phyloP scores from a whole-genome alignment of 78 protist genomes.

The Emiliania huxleyi region DNA sequence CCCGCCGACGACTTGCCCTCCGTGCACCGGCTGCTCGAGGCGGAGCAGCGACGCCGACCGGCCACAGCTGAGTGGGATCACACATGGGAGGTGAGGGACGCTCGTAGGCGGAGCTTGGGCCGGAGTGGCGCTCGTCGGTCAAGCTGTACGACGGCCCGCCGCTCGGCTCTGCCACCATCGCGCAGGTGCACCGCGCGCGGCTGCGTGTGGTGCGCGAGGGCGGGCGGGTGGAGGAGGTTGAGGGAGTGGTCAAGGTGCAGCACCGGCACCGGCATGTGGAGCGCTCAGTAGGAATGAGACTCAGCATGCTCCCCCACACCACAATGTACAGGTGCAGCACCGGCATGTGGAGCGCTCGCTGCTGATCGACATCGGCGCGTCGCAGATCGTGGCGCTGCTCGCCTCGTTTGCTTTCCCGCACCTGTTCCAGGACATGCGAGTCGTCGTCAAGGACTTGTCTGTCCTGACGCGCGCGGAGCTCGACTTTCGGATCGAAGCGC shows the following conservation, averaged over 20 bases:
- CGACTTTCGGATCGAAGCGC: neutral
- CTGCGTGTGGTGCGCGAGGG: neutral
- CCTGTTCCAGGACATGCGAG: neutral
- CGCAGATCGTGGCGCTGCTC: neutral
- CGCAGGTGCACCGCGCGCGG: constrained; percentile 28
- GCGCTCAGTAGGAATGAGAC: too few species aligned
- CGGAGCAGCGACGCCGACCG: too few species aligned
- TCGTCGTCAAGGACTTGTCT: neutral
- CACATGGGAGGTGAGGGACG: too few species aligned
- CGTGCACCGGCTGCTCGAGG: neutral
- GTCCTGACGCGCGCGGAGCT: neutral
- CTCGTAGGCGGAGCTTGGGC: neutral
- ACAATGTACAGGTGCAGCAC: neutral
- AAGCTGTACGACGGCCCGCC: neutral
- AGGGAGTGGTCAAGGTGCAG: neutral
- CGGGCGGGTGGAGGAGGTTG: neutral
- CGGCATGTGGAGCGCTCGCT: neutral
- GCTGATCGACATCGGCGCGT: neutral
- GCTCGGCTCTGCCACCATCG: constrained; percentile 19
- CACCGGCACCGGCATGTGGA: neutral
- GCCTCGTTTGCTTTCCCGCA: neutral
- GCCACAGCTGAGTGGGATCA: too few species aligned
- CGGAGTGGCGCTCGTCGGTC: neutral
- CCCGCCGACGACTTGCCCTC: neutral
- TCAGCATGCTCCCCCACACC: too few species aligned